A percentile compares a stretch with the other conserved stretches of the same genome.
These are phyloP conservation scores for Alternaria sp. DNA, from an alignment of 2,329 filamentous ascomycete species.

Conservation along the genomic window DNA sequence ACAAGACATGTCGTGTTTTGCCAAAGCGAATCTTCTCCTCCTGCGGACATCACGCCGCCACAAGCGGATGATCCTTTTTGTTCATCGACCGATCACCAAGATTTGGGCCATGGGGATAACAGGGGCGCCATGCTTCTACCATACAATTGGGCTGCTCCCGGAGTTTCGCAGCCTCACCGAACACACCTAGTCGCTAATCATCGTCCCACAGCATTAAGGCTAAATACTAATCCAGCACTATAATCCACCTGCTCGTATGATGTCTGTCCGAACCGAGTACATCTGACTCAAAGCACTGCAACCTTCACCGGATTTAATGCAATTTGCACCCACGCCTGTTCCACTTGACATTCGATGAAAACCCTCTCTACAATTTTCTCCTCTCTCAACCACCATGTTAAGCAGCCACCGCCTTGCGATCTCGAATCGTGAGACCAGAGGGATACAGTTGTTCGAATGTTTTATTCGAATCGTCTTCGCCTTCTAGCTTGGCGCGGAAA, in stretches of 20 bases:
- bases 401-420: conserved; percentile 50
- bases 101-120: neutral
- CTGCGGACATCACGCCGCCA: neutral
- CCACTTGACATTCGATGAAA: neutral
- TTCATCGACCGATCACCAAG: conserved; percentile 14
- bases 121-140: conserved; percentile 2
- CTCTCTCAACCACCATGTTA: conserved; percentile 27
- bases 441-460: conserved; percentile 39
- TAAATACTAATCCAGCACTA: neutral
- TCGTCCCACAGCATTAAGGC: neutral
- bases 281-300: neutral
- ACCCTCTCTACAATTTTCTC: neutral
- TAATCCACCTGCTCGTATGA: conserved; percentile 1
- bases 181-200: neutral
- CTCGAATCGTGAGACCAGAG: conserved; percentile 48
- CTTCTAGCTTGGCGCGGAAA: conserved; percentile 30
- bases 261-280: neutral
- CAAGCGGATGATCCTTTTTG: conserved; percentile 2
- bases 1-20: neutral
- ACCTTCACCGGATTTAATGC: neutral
- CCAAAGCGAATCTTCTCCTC: neutral
- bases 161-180: neutral
- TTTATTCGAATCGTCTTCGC: conserved; percentile 13
- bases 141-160: neutral
- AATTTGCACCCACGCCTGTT: neutral